Evolutionary conservation across 257 asterid genomes (phyloP).

Genomic region (Euphrasia confusa): DNA sequence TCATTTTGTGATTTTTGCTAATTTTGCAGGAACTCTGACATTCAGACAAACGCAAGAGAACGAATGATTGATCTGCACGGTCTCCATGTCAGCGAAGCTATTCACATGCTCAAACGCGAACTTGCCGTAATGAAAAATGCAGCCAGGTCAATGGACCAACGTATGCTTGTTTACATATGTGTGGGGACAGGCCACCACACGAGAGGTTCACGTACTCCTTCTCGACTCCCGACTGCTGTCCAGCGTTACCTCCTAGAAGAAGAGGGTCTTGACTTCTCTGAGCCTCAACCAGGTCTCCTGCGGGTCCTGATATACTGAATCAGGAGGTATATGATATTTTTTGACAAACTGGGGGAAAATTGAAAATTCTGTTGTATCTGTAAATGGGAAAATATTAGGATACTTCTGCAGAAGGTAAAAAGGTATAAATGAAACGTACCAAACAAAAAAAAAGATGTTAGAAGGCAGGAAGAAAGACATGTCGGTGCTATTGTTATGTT

Average conservation of each 20-base stretch:
- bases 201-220: slow-evolving; percentile 83
- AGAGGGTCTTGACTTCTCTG: slow-evolving; percentile 83
- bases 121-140: slow-evolving; percentile 67
- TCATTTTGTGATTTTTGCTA: slow-evolving; percentile 2
- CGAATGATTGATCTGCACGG: slow-evolving; percentile 93
- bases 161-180: slow-evolving; percentile 74
- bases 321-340: slow-evolving; percentile 39
- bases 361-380: slow-evolving; percentile 44
- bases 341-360: slow-evolving; percentile 25
- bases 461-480: not conserved
- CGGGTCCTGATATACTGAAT: slow-evolving; percentile 62
- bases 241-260: slow-evolving; percentile 91
- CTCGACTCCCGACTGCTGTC: slow-evolving; percentile 83
- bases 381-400: slow-evolving; percentile 35
- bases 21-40: slow-evolving; percentile 61
- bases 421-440: not conserved
- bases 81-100: slow-evolving; percentile 89
- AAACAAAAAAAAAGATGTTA: not conserved
- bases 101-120: slow-evolving; percentile 88
- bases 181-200: slow-evolving; percentile 98
- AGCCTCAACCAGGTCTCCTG: slow-evolving; percentile 92
- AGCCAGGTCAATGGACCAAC: slow-evolving; percentile 76
- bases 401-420: not conserved
- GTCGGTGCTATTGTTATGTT: not conserved
- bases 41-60: slow-evolving; percentile 64